Evolutionary conservation across 768 basidiomycete species (phyloP).

Genomic region (Tubosaeta sp.): DNA sequence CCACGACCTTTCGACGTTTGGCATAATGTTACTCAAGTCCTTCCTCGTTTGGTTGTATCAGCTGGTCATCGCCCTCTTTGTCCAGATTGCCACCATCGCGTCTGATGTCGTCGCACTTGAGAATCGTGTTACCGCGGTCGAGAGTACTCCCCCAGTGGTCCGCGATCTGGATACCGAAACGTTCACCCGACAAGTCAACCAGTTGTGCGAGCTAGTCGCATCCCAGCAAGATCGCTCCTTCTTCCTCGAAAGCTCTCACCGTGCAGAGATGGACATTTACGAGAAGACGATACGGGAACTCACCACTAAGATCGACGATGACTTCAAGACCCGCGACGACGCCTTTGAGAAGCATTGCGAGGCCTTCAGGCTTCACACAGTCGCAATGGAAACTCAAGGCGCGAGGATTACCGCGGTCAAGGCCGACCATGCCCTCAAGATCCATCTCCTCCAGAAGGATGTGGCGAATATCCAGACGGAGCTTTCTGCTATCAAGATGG

Average conservation of each 20-base stretch:
- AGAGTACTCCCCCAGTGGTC: not conserved
- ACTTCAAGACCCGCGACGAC: constrained; percentile 6
- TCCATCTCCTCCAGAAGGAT: constrained; percentile 14
- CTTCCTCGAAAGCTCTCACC: constrained; percentile 7
- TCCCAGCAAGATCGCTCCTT: constrained; percentile 13
- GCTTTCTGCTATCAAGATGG: constrained; percentile 8
- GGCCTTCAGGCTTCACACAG: constrained; percentile 1
- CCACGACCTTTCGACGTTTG: not conserved
- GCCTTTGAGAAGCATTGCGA: constrained; percentile 1
- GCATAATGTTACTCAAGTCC: constrained; percentile 2
- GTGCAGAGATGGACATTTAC: not conserved
- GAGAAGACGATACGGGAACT: constrained; percentile 13
- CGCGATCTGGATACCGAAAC: not conserved
- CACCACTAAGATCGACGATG: constrained; percentile 4
- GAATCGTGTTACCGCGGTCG: constrained; percentile 15
- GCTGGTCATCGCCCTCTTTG: not conserved
- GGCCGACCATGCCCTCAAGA: constrained; percentile 16
- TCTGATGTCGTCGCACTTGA: constrained; percentile 15
- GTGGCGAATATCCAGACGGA: constrained; percentile 7
- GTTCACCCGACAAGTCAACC: constrained; percentile 6
- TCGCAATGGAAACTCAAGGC: constrained; percentile 10
- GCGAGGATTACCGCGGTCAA: constrained; percentile 12
- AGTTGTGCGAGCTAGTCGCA: constrained; percentile 6
- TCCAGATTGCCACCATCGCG: constrained; percentile 2
- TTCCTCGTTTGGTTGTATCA: constrained; percentile 6